phyloP scores from a whole-genome alignment of 2,329 filamentous ascomycete species.

The Scedosporium minutisporum region DNA sequence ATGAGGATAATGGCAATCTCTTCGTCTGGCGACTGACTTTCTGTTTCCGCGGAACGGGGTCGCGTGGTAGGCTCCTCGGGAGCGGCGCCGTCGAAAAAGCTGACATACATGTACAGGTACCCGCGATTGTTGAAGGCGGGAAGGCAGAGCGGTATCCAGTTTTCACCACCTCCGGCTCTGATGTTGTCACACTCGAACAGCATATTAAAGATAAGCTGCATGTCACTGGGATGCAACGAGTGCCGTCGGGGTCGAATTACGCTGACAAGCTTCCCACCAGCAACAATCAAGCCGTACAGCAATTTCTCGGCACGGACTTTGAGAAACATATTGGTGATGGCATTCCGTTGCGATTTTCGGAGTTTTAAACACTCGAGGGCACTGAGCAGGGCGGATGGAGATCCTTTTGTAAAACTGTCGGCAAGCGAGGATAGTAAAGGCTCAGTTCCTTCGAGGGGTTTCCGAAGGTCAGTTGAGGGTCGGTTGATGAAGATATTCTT shows the following conservation, averaged over 20 bases:
- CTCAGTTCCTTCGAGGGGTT: conserved; percentile 86
- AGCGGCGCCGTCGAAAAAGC: conserved; percentile 58
- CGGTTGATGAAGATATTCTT: conserved; percentile 80
- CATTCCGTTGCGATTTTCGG: conserved; percentile 73
- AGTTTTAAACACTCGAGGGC: conserved; percentile 90
- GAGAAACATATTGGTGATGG: conserved; percentile 80
- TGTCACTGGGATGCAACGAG: conserved; percentile 86
- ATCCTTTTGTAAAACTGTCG: conserved; percentile 89
- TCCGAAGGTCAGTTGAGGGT: conserved; percentile 86
- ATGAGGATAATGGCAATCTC: conserved; percentile 90
- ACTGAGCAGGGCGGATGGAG: conserved; percentile 77
- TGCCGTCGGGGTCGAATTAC: conserved; percentile 91
- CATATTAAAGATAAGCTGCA: conserved; percentile 99
- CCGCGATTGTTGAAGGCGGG: conserved; percentile 96
- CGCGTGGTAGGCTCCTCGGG: conserved; percentile 25
- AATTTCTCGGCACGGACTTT: conserved; percentile 69
- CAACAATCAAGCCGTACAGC: conserved; percentile 87
- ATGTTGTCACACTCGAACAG: conserved; percentile 90
- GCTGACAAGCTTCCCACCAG: conserved; percentile 84
- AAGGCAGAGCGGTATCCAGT: conserved; percentile 92
- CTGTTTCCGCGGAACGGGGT: conserved; percentile 46
- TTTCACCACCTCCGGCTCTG: conserved; percentile 83
- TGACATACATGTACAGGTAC: conserved; percentile 98
- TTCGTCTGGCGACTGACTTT: conserved; percentile 52
- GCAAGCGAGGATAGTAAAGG: conserved; percentile 82